Evolutionary conservation across 345 rosid genomes (phyloP).

Genomic region (Kernera saxatilis): DNA sequence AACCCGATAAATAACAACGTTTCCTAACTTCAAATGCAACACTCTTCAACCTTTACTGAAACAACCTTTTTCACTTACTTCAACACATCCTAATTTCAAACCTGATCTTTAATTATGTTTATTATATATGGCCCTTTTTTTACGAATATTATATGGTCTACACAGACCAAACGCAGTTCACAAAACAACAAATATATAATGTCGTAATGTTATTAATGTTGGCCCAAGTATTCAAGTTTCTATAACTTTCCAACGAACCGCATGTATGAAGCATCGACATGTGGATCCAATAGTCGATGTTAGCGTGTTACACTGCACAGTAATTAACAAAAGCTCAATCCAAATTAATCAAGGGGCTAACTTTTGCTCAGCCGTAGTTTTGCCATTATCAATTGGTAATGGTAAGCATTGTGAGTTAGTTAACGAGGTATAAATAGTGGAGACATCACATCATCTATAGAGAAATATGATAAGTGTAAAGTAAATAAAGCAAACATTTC

Average conservation of each 20-base stretch:
- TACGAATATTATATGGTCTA: background rate
- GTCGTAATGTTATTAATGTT: slow-evolving; percentile 5
- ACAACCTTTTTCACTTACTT: background rate
- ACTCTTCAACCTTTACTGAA: too few relatives aligned
- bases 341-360: background rate
- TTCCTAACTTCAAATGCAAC: too few relatives aligned
- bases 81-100: background rate
- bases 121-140: background rate
- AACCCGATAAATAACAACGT: too few relatives aligned
- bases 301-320: background rate
- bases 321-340: background rate
- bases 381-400: background rate
- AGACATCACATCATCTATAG: background rate
- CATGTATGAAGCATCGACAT: background rate
- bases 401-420: background rate
- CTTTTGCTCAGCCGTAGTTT: slow-evolving; percentile 12
- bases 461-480: background rate
- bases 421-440: background rate
- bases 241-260: background rate
- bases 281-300: slow-evolving; percentile 10
- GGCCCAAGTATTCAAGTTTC: slow-evolving; percentile 14
- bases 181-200: background rate
- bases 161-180: too few relatives aligned
- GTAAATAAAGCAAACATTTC: slow-evolving; percentile 6
- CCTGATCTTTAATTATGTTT: background rate